Evolutionary conservation across 2,329 filamentous ascomycete genomes (phyloP), one percentile per base, ranked within the genome.

Genomic region (Diaporthe vaccinii): DNA sequence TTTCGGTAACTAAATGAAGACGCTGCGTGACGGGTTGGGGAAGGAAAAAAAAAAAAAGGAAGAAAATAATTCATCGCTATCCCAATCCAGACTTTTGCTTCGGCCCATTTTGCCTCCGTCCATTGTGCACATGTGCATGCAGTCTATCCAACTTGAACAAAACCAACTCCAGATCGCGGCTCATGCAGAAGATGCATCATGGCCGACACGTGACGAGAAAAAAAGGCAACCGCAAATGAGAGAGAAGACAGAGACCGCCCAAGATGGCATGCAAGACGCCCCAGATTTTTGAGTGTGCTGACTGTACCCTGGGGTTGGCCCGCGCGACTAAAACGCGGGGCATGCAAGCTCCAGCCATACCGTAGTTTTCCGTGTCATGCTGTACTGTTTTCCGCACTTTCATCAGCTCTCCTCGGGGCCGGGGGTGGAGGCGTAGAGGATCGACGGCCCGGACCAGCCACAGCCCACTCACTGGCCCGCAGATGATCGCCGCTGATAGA

Each of bases 91-190:
- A 55, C 49, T 69, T 69, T 69, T 69, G 49, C 65, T 17, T 39
- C 22, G 28, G 46, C n/a, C 65, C 22, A 9, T 55, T 69, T 69
- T 69, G 49, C 46, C 49, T 25, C 49, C 9, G n/a, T 69, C 65
- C 46, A 7, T 25, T 39, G 62, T 51, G 65, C 36, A 34, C 36
- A 39, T 39, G 36, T 12, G 10, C 65, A 55, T 31, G 65, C 34
- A 69, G 46, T 41, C 49, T 55, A 69, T 69, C 65, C 65, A 69
- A 49, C 49, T 69, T 31, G 15, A 55, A 69, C n/a, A 39, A 69
- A 12, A 22, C 49, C 49, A 41, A 55, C 49, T 55, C 65, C 65
- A 31, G 46, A 22, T 55, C 14, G 34, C 65, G 46, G 46, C 65
- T 20, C 14, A 55, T 69, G 65, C 65, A 69, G 62, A 25, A 39